A percentile compares a stretch with the other conserved stretches of the same genome.
Evolutionary conservation across 345 rosid genomes (phyloP).

Genomic region (Citrus australasica): DNA sequence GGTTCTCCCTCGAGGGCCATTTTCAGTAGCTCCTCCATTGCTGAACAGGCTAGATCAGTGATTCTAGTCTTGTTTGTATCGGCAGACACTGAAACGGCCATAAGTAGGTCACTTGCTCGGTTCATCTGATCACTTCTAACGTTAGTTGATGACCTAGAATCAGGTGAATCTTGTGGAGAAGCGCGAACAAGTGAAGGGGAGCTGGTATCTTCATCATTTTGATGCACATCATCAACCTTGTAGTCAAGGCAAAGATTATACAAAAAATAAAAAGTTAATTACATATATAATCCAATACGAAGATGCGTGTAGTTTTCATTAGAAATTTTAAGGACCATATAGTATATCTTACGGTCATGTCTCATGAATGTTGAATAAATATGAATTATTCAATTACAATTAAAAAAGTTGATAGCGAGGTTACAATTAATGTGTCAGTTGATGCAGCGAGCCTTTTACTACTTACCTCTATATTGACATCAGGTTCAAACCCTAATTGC

Average conservation of each 20-base stretch:
- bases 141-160: slow-evolving; percentile 11
- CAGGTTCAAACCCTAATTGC: slow-evolving; percentile 19
- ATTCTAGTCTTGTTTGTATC: slow-evolving; percentile 23
- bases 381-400: background rate
- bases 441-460: background rate
- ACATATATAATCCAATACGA: too few relatives aligned
- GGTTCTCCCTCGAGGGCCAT: slow-evolving; percentile 30
- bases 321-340: background rate
- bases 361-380: background rate
- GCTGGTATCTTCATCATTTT: background rate
- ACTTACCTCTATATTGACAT: slow-evolving; percentile 11
- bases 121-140: background rate
- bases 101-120: slow-evolving; percentile 33
- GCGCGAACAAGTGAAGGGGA: background rate
- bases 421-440: background rate
- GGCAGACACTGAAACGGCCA: slow-evolving; percentile 33
- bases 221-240: background rate
- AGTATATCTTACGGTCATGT: background rate
- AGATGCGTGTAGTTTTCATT: background rate
- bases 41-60: slow-evolving; percentile 17
- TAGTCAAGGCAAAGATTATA: background rate
- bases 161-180: slow-evolving; percentile 11
- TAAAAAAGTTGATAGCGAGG: background rate
- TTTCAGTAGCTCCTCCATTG: slow-evolving; percentile 30
- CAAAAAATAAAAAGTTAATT: background rate